A percentile compares a stretch with the other conserved stretches of the same genome.
phyloP scores from a whole-genome alignment of 2,329 filamentous ascomycete genomes.

The Sphaerostilbella broomeana region DNA sequence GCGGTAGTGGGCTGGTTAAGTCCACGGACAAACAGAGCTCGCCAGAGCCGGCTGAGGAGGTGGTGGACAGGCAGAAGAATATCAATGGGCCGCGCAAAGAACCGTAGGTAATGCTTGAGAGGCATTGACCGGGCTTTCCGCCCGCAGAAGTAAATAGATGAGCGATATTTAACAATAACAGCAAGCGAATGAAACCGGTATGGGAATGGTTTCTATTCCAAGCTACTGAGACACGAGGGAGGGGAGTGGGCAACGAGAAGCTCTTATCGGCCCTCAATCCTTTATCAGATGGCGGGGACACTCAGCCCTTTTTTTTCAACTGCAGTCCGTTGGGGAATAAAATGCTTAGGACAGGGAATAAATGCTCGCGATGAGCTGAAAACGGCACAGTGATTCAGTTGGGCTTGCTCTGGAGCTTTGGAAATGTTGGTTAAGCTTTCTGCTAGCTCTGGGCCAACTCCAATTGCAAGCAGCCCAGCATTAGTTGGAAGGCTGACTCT shows the following conservation, averaged over 20 bases:
- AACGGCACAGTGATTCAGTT: too few species aligned
- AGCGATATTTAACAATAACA: conserved; percentile 7
- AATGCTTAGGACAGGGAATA: too few species aligned
- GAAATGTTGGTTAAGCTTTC: background rate
- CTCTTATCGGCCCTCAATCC: conserved; percentile 13
- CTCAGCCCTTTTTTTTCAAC: conserved; percentile 9
- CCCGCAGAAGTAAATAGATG: conserved; percentile 5
- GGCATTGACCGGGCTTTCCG: conserved; percentile 21
- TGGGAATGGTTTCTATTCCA: too few species aligned
- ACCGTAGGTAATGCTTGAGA: conserved; percentile 20
- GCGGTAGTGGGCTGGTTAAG: conserved; percentile 4
- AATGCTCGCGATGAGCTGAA: too few species aligned
- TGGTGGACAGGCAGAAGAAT: conserved; percentile 23
- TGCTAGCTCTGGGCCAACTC: background rate
- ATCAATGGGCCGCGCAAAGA: conserved; percentile 26
- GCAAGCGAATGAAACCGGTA: background rate
- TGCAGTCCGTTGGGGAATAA: background rate
- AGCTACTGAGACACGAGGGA: conserved; percentile 1
- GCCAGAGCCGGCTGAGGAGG: conserved; percentile 24
- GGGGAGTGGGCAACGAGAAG: conserved; percentile 12
- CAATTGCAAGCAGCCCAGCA: background rate
- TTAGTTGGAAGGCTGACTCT: background rate
- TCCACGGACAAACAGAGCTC: conserved; percentile 17
- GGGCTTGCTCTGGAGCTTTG: too few species aligned
- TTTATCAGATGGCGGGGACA: conserved; percentile 14